phyloP scores from a whole-genome alignment of 2,329 filamentous ascomycete species.

The Teratosphaeria pseudoeucalypti region DNA sequence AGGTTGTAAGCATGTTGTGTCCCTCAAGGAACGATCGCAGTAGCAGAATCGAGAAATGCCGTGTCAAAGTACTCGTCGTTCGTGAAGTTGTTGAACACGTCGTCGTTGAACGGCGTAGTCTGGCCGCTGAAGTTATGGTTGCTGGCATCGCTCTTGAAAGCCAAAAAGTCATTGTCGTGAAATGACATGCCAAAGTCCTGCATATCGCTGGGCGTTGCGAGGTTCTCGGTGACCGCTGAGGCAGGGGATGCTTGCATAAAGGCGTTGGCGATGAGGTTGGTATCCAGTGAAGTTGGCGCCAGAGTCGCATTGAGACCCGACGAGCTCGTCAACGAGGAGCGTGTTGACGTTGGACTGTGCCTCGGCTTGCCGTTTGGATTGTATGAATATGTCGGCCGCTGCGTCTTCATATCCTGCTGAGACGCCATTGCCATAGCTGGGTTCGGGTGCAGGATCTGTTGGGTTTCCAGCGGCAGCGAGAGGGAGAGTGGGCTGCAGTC shows the following conservation, averaged over 20 bases:
- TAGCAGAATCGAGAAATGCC: not conserved
- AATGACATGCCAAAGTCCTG: not conserved
- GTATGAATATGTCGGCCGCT: slow-evolving; percentile 35
- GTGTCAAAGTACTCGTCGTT: not conserved
- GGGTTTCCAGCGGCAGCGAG: slow-evolving; percentile 42
- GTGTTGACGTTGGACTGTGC: slow-evolving; percentile 15
- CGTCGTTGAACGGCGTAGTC: not conserved
- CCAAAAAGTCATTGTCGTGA: not conserved
- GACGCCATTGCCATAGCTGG: slow-evolving; percentile 22
- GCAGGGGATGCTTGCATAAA: slow-evolving; percentile 10
- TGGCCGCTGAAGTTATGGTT: not conserved
- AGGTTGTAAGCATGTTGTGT: not conserved
- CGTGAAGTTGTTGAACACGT: not conserved
- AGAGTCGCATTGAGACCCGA: slow-evolving; percentile 31
- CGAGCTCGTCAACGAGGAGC: slow-evolving; percentile 17
- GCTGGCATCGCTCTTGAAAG: not conserved
- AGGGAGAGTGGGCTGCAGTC: slow-evolving; percentile 35
- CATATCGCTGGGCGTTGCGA: slow-evolving; percentile 8
- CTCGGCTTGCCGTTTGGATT: slow-evolving; percentile 32
- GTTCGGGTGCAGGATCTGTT: slow-evolving; percentile 35
- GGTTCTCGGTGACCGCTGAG: slow-evolving; percentile 14
- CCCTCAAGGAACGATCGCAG: not conserved
- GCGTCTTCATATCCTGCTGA: slow-evolving; percentile 18
- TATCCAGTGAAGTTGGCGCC: slow-evolving; percentile 29
- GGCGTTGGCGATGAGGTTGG: slow-evolving; percentile 9